phyloP scores from a whole-genome alignment of 768 basidiomycete genomes.

The Panus rudis region DNA sequence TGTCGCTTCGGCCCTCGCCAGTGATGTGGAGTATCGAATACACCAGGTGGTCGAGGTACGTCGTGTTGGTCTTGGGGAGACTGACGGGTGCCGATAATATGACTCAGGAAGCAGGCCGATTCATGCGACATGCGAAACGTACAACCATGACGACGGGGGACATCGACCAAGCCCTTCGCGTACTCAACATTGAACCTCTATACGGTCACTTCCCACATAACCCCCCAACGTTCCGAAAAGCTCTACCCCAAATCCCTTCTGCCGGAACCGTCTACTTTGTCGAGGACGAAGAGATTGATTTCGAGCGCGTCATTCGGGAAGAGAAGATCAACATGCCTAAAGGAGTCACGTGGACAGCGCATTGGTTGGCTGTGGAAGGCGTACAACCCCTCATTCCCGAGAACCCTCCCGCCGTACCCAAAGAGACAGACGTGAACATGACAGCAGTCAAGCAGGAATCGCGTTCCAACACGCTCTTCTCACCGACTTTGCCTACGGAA shows the following conservation, averaged over 20 bases:
- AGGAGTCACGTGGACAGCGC: constrained; percentile 83
- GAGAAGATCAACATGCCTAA: constrained; percentile 79
- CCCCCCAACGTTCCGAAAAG: constrained; percentile 53
- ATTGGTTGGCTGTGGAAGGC: constrained; percentile 98
- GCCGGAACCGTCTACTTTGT: constrained; percentile 84
- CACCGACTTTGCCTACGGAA: constrained; percentile 24
- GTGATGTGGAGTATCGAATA: constrained; percentile 94
- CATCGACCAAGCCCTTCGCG: constrained; percentile 89
- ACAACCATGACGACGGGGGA: constrained; percentile 87
- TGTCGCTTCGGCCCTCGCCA: constrained; percentile 80
- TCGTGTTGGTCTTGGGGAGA: neutral
- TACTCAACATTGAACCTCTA: constrained; percentile 92
- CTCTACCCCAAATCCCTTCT: constrained; percentile 36
- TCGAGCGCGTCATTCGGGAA: constrained; percentile 82
- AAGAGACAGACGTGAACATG: constrained; percentile 37
- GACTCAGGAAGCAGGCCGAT: constrained; percentile 85
- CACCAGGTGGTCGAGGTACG: constrained; percentile 89
- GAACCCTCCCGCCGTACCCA: constrained; percentile 80
- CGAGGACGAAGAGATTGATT: constrained; percentile 96
- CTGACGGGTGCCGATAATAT: neutral
- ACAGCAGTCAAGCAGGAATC: constrained; percentile 17
- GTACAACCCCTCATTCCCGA: constrained; percentile 95
- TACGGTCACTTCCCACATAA: constrained; percentile 76
- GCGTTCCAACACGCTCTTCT: constrained; percentile 22
- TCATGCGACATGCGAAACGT: constrained; percentile 90